Conservation (phyloP, 2,329 filamentous ascomycete species). For the Bipolaris bicolor region DNA sequence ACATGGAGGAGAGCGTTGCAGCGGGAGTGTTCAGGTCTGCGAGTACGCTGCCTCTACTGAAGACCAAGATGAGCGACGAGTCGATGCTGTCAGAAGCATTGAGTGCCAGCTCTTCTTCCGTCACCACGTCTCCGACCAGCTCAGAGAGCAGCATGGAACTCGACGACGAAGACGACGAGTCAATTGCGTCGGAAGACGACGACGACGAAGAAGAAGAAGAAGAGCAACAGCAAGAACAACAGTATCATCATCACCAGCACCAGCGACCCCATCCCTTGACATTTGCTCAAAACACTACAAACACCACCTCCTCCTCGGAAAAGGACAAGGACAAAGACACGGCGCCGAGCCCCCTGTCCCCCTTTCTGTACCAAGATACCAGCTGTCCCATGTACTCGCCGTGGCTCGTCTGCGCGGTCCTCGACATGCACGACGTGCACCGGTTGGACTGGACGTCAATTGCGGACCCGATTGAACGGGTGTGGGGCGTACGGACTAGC, state of each 20-base stretch:
- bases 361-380: constrained; percentile 41
- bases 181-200: background rate
- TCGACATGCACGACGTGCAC: constrained; percentile 45
- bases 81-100: constrained; percentile 34
- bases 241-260: background rate
- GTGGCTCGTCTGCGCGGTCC: constrained; percentile 46
- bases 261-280: constrained; percentile 22
- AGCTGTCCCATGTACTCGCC: constrained; percentile 40
- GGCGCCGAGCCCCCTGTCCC: constrained; percentile 18
- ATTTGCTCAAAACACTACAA: constrained; percentile 15
- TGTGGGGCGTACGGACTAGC: constrained; percentile 43
- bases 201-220: background rate
- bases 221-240: background rate
- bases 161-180: background rate
- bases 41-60: constrained; percentile 29
- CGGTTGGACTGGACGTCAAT: constrained; percentile 49
- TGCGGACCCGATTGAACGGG: constrained; percentile 41
- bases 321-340: constrained; percentile 3
- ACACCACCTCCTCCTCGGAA: background rate
- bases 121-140: constrained; percentile 34
- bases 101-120: constrained; percentile 28
- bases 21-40: constrained; percentile 15
- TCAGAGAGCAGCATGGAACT: constrained; percentile 20
- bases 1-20: constrained; percentile 21
- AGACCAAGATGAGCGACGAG: constrained; percentile 44